Evolutionary conservation across 148 eudicot genomes (phyloP).

Genomic region (Dysphania ambrosioides): DNA sequence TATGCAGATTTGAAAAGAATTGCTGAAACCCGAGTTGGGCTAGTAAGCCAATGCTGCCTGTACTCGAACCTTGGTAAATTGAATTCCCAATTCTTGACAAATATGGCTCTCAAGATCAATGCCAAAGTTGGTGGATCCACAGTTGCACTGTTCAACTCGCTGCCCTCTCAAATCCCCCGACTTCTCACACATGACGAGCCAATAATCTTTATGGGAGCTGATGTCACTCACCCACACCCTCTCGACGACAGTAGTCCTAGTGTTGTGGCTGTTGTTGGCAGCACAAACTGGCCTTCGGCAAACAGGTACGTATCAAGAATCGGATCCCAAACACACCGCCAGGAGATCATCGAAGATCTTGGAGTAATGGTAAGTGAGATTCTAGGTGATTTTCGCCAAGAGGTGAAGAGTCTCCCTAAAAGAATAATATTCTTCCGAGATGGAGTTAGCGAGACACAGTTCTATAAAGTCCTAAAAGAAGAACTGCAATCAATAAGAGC

Average conservation of each 20-base stretch:
- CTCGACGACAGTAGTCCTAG: slow-evolving; percentile 85
- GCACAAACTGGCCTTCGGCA: slow-evolving; percentile 84
- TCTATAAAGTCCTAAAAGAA: slow-evolving; percentile 68
- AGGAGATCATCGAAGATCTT: slow-evolving; percentile 90
- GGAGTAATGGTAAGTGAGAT: slow-evolving; percentile 70
- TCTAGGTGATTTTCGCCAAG: slow-evolving; percentile 51
- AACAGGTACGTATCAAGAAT: slow-evolving; percentile 83
- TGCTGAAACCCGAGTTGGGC: slow-evolving; percentile 77
- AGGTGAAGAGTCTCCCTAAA: slow-evolving; percentile 52
- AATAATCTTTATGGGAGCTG: slow-evolving; percentile 90
- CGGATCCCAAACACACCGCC: slow-evolving; percentile 85
- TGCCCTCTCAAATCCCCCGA: slow-evolving; percentile 75
- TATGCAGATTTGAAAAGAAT: slow-evolving; percentile 88
- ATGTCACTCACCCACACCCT: slow-evolving; percentile 95
- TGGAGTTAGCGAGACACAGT: slow-evolving; percentile 94
- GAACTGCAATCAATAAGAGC: slow-evolving; percentile 58
- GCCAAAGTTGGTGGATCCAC: slow-evolving; percentile 96
- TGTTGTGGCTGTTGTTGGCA: slow-evolving; percentile 92
- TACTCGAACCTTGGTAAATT: slow-evolving; percentile 61
- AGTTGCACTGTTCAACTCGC: slow-evolving; percentile 64
- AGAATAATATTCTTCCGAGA: slow-evolving; percentile 81
- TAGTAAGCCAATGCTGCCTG: slow-evolving; percentile 85
- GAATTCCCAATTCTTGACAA: slow-evolving; percentile 72
- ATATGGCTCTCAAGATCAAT: slow-evolving; percentile 88
- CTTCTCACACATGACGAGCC: slow-evolving; percentile 53